Base-by-base conservation (phyloP, 331 rosid species). In the Stylosanthes scabra region DNA sequence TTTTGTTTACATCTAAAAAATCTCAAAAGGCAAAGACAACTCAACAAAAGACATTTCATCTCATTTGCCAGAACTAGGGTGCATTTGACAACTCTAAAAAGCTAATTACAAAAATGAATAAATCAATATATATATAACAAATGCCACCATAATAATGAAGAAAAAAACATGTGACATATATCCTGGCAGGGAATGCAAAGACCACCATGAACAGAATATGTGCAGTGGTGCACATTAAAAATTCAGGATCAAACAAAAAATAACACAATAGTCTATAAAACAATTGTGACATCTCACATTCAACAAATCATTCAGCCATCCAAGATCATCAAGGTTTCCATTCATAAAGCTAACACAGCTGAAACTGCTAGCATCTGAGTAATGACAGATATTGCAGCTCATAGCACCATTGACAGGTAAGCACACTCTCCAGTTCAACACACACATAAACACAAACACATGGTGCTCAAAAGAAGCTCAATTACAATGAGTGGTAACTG, bases 261-360 rank as follows among this genome's bases (percentile, higher is more conserved):
- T 31, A 31, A 31, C 9, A 41, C 13, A 74, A 9, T 29, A 1
- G 7, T 10, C 52, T 6, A 52, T n/a, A 74, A 74, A 51, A 47
- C 27, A 29, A 45, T 15, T 1, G 10, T 6, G 29, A 29, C 59
- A 71, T 61, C 11, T 42, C 63, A 64, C 59, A 27, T 31, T 57
- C 59, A 11, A 65, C n/a, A 13, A 11, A 57, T 25, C 59, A 42
- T 13, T 56, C 42, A 45, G 76, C 9, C 59, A 71, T 49, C 15
- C 5, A 45, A 71, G 49, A 59, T 59, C 28, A 66, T 12, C 9
- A 66, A 31, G 8, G 11, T n/a, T 58, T 75, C 55, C 52, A 67
- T 27, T 58, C 31, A 50, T 7, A 37, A 42, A n/a, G 37, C 40
- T 34, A 52, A 14, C n/a, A 20, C 63, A 54, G 41, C 59, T n/a